A percentile compares a stretch with the other conserved stretches of the same genome.
Conservation (phyloP, 495 filamentous ascomycete species). For the Rostrohypoxylon terebratum region DNA sequence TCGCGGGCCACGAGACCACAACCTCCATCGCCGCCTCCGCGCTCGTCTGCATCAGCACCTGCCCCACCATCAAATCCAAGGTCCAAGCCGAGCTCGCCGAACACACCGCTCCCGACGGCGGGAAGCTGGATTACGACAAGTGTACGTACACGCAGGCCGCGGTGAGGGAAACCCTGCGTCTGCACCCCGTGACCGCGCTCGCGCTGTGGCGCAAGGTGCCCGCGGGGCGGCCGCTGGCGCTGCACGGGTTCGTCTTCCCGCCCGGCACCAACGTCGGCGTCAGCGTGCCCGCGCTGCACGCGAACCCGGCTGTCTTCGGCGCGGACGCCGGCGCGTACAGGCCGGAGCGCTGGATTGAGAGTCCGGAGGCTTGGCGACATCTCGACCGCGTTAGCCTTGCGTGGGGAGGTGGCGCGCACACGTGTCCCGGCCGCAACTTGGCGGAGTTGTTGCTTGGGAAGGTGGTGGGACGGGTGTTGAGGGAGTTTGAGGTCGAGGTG, state of each 20-base stretch:
- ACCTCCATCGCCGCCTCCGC: conserved; percentile 58
- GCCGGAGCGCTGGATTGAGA: conserved; percentile 69
- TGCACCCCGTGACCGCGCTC: conserved; percentile 69
- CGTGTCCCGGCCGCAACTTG: conserved; percentile 76
- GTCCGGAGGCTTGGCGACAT: conserved; percentile 54
- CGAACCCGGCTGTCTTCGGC: conserved; percentile 66
- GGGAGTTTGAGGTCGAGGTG: conserved; percentile 64
- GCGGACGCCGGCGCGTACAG: conserved; percentile 62
- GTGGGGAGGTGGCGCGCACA: conserved; percentile 74
- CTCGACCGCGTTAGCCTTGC: conserved; percentile 54
- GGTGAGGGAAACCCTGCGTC: conserved; percentile 71
- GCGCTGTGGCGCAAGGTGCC: conserved; percentile 69
- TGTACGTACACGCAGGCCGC: conserved; percentile 67
- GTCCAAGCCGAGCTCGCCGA: conserved; percentile 45
- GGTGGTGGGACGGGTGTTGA: conserved; percentile 66
- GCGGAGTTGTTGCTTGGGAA: conserved; percentile 73
- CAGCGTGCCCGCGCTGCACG: conserved; percentile 70
- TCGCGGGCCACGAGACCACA: conserved; percentile 61
- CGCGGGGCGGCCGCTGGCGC: conserved; percentile 52
- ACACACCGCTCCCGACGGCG: background rate
- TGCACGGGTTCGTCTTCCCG: conserved; percentile 65
- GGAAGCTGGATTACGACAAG: background rate
- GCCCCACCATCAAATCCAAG: conserved; percentile 36
- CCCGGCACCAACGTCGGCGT: conserved; percentile 68
- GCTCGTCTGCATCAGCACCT: conserved; percentile 52